Conservation (phyloP, 257 asterid species). For the Solanum lycopersicoides region DNA sequence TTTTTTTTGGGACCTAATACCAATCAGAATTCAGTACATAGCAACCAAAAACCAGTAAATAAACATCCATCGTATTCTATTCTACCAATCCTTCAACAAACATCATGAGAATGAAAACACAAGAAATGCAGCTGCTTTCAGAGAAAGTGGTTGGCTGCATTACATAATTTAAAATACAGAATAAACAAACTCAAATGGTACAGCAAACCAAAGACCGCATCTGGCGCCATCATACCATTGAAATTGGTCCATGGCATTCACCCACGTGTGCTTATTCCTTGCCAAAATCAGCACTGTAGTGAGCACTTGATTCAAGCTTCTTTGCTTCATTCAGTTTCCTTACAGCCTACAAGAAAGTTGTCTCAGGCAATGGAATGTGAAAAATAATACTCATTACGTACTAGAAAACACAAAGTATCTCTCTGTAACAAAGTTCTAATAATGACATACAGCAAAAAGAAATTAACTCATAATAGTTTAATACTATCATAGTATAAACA, state of each 20-base stretch:
- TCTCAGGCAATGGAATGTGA: background rate
- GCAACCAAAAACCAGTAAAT: background rate
- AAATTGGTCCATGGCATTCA: background rate
- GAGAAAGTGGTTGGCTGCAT: background rate
- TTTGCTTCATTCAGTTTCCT: slow-evolving; percentile 86
- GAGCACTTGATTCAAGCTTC: slow-evolving; percentile 91
- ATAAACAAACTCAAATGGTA: background rate
- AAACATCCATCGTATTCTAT: background rate
- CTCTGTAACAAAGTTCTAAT: background rate
- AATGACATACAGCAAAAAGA: background rate
- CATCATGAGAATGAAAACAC: background rate
- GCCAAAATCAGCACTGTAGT: slow-evolving; percentile 80
- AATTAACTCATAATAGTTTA: background rate
- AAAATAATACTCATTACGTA: background rate
- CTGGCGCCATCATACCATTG: background rate
- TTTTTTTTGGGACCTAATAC: background rate
- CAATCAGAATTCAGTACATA: background rate
- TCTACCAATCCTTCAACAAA: background rate
- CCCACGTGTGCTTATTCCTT: slow-evolving; percentile 33
- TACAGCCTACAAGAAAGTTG: slow-evolving; percentile 50
- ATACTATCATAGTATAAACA: background rate
- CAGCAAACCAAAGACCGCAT: background rate
- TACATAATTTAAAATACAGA: background rate
- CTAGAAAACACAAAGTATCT: background rate
- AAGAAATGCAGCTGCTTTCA: background rate